Base-by-base conservation (phyloP, 768 basidiomycete genomes). In the Cyclocybe cylindracea region DNA sequence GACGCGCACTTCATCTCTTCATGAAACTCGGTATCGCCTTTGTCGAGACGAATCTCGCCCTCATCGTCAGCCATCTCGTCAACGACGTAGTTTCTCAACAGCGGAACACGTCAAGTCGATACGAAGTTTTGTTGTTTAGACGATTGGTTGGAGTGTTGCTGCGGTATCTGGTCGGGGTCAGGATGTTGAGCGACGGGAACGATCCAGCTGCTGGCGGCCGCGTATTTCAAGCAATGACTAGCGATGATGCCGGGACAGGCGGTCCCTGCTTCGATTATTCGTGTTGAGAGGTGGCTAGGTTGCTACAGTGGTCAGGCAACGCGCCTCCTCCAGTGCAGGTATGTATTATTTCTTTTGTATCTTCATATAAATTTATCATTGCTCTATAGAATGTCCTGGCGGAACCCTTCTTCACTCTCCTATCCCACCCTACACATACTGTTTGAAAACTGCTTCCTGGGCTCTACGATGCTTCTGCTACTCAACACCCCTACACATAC, bases 141-240 rank as follows among this genome's bases (percentile, higher is more conserved):
- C 85, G 84, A 31, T 72, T 91, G 11, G 86, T 94, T 24, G 86
- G 84, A 2, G 79, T 93, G 33, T 61, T 98, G 9, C 70, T 98
- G 31, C 77, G 94, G 45, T 91, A 97, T 59, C 78, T 98, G 29
- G 84, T 99, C 40, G 93, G 91, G 2, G 84, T 89, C 2, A 75
- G 95, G 53, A 87, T 97, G 79, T 70, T 98, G 56, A 89, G 89
- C 53, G 68, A 95, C 98, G 41, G 75, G 77, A 29, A 95, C 95
- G 2, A 90, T 97, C 33, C 86, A 90, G 60, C 94, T 96, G 58
- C 73, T 97, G 38, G 85, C 91, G 0, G 85, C 77, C 34, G 75
- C 80, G 4, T 97, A 93, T 65, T 73, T 97, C 52, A 93, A 90
- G 67, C 82, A 91, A 47, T 98, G 94, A 93, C 94, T 94, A 1